Evolutionary conservation across 495 filamentous ascomycete species (phyloP).

Genomic region (Penicillium macrosclerotiorum): DNA sequence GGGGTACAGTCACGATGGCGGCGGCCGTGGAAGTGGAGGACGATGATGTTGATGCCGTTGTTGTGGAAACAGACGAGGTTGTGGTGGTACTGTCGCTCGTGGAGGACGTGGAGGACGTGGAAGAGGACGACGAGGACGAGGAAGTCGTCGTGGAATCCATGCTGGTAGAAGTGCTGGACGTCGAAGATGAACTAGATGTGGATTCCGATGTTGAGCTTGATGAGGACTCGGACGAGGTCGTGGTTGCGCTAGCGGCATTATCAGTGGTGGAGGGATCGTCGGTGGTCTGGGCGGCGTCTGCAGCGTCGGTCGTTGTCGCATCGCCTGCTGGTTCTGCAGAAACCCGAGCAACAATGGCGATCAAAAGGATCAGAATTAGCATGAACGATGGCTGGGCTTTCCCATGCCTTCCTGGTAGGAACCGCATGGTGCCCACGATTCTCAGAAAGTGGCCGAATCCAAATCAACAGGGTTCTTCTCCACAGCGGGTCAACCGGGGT

Average conservation of each 20-base stretch:
- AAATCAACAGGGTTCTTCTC: too few species aligned
- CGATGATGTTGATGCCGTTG: conserved; percentile 27
- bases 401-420: conserved; percentile 21
- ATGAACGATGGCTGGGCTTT: conserved; percentile 24
- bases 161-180: conserved; percentile 14
- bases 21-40: conserved; percentile 25
- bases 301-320: conserved; percentile 10
- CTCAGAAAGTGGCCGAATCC: conserved; percentile 18
- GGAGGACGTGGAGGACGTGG: conserved; percentile 20
- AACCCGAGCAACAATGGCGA: conserved; percentile 24
- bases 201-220: conserved; percentile 16
- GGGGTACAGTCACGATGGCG: conserved; percentile 64
- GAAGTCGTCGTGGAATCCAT: conserved; percentile 26
- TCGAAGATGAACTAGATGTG: conserved; percentile 12
- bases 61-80: conserved; percentile 25
- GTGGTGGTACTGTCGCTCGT: conserved; percentile 13
- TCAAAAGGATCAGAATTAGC: conserved; percentile 22
- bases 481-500: conserved; percentile 29
- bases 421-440: conserved; percentile 18
- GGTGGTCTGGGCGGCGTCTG: conserved; percentile 27
- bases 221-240: conserved; percentile 17
- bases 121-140: conserved; percentile 19
- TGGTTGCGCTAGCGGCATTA: conserved; percentile 20
- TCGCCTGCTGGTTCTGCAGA: conserved; percentile 19
- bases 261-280: conserved; percentile 28